phyloP scores from a whole-genome alignment of 2,329 filamentous ascomycete genomes.

The Zasmidium cellare region DNA sequence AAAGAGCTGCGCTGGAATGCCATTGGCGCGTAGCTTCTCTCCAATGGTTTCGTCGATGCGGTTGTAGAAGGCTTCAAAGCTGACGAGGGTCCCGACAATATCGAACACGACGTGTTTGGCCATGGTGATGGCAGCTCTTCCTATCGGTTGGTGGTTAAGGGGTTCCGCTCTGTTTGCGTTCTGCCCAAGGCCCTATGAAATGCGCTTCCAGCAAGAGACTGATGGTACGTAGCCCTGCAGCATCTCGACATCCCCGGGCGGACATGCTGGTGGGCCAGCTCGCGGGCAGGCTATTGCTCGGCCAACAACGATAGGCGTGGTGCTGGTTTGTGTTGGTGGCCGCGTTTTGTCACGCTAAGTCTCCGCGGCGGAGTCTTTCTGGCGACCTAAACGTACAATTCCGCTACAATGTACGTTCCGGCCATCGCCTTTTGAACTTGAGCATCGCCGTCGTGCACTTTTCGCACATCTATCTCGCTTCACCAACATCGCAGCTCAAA shows the following conservation, averaged over 20 bases:
- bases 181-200: too few relatives aligned
- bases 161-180: too few relatives aligned
- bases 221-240: neutral
- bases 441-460: too few relatives aligned
- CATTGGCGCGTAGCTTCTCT: constrained; percentile 38
- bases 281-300: neutral
- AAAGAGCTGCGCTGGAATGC: constrained; percentile 45
- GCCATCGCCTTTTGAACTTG: too few relatives aligned
- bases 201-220: too few relatives aligned
- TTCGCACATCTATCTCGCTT: too few relatives aligned
- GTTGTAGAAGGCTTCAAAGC: constrained; percentile 46
- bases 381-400: too few relatives aligned
- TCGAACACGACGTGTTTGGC: constrained; percentile 37
- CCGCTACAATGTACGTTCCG: too few relatives aligned
- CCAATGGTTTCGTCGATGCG: constrained; percentile 46
- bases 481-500: too few relatives aligned
- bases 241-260: neutral
- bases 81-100: constrained; percentile 55
- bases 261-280: neutral
- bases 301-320: neutral
- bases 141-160: neutral
- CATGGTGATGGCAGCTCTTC: constrained; percentile 1
- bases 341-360: neutral
- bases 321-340: neutral
- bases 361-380: too few relatives aligned